phyloP scores from a whole-genome alignment of 2,329 filamentous ascomycete genomes.

The Colletotrichum salicis region DNA sequence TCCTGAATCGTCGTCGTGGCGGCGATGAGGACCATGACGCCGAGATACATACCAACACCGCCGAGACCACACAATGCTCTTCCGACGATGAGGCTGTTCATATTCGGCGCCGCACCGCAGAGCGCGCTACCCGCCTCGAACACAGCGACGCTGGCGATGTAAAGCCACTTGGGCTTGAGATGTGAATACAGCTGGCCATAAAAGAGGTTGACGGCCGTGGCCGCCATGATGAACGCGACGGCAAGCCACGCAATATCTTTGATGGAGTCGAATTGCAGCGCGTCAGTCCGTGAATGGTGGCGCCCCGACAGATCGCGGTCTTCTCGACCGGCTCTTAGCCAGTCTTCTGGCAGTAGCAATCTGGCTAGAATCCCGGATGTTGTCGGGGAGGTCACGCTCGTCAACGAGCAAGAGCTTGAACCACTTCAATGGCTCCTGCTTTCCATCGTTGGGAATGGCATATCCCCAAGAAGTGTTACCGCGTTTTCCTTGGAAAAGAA shows the following conservation, averaged over 20 bases:
- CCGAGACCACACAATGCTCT: constrained; percentile 54
- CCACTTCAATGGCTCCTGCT: constrained; percentile 46
- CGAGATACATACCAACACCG: constrained; percentile 40
- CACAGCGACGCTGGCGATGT: constrained; percentile 44
- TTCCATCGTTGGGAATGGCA: constrained; percentile 33
- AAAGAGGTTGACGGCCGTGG: constrained; percentile 19
- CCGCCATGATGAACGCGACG: constrained; percentile 42
- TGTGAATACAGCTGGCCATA: constrained; percentile 43
- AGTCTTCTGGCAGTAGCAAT: constrained; percentile 30
- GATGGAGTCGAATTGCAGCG: constrained; percentile 45
- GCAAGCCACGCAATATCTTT: constrained; percentile 52
- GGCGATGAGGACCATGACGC: constrained; percentile 24
- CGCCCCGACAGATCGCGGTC: constrained; percentile 49
- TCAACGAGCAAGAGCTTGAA: constrained; percentile 55
- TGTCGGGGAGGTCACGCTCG: constrained; percentile 40
- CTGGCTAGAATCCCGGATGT: constrained; percentile 39
- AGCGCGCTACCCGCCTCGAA: constrained; percentile 52
- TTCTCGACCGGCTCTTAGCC: constrained; percentile 38
- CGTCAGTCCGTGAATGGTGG: constrained; percentile 42
- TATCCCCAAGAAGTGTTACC: constrained; percentile 45
- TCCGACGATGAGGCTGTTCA: constrained; percentile 56
- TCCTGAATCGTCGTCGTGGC: constrained; percentile 29
- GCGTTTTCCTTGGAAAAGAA: constrained; percentile 32
- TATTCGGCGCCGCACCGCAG: constrained; percentile 52
- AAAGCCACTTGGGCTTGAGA: constrained; percentile 47